phyloP scores from a whole-genome alignment of 2,329 filamentous ascomycete genomes.

The Graphilbum sp. region DNA sequence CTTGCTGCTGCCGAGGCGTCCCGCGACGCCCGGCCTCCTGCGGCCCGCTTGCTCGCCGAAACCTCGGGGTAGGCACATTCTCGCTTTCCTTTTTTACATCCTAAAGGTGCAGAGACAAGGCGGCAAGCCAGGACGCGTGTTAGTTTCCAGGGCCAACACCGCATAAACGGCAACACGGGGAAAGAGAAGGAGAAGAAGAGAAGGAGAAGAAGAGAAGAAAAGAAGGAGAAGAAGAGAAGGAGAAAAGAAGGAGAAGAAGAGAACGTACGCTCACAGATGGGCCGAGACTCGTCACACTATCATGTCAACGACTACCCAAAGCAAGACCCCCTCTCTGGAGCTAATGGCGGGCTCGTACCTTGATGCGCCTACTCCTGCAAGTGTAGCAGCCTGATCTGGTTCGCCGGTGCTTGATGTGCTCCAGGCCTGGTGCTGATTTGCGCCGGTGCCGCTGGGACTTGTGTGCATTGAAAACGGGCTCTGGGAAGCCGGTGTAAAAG shows the following conservation, averaged over 20 bases:
- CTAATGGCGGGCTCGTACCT: too few relatives aligned
- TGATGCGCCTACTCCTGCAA: constrained; percentile 77
- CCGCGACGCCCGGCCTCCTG: constrained; percentile 17
- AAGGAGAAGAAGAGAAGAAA: not conserved
- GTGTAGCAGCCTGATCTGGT: constrained; percentile 90
- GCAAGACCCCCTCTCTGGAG: too few relatives aligned
- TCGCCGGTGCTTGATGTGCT: constrained; percentile 81
- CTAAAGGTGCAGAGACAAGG: too few relatives aligned
- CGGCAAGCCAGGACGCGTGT: too few relatives aligned
- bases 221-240: not conserved
- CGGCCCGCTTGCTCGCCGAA: constrained; percentile 24
- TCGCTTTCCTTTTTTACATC: constrained; percentile 81
- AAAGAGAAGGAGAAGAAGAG: not conserved
- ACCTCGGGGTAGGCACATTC: constrained; percentile 82
- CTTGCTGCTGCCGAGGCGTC: constrained; percentile 18
- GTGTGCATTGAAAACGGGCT: constrained; percentile 28
- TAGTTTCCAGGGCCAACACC: too few relatives aligned
- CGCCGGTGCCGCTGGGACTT: constrained; percentile 33
- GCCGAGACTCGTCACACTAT: constrained; percentile 80
- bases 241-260: not conserved
- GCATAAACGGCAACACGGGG: too few relatives aligned
- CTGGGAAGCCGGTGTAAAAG: constrained; percentile 33
- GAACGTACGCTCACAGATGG: constrained; percentile 60
- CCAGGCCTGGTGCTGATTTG: constrained; percentile 34
- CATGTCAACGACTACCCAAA: too few relatives aligned